Evolutionary conservation across 257 asterid genomes (phyloP), one percentile per base, ranked within the genome.

Genomic region (Nicotiana undulata): DNA sequence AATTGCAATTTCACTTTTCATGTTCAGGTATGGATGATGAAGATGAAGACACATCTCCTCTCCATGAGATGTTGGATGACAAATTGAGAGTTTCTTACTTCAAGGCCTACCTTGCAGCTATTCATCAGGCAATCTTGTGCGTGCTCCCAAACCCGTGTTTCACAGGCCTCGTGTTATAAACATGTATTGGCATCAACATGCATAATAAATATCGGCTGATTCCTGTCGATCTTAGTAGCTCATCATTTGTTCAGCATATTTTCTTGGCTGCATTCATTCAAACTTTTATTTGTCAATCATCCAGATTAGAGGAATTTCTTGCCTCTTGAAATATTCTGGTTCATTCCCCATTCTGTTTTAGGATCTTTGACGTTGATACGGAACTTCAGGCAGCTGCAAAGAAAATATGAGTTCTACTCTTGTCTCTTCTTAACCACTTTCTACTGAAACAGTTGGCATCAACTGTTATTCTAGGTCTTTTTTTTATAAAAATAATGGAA

Each of bases 1-100:
- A 6, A 31, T 55, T 16, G 70, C 24, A 72, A 26, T 68, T 10
- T 8, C 55, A 22, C 55, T 37, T 68, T 83, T 20, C 59, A 24
- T 53, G 76, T 31, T 29, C 85, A 90, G 88, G 90, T 77, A 85
- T 90, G 91, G 93, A 90, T 56, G 90, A 90, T 66, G 89, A 86
- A 77, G 88, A 84, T 12, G 82, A 85, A 66, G 68, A 78, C 40
- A 28, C 79, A 7, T 74, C 84, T 58, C 85, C 87, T 70, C 56
- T 85, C 60, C 79, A 88, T 56, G 84, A 85, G 84, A 81, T 84
- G 89, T 88, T 90, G 46, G 90, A 88, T 84, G 91, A 90, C 82
- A 82, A 83, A 76, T 80, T 78, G 63, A 85, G 91, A 65, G 84
- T 87, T 75, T n/a, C 85, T 79, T 90, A 88, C 85, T 90, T 83